Evolutionary conservation across 1,139 yeast genomes (phyloP), one percentile per base, ranked within the genome.

Genomic region (Saccharomyces hybrid): DNA sequence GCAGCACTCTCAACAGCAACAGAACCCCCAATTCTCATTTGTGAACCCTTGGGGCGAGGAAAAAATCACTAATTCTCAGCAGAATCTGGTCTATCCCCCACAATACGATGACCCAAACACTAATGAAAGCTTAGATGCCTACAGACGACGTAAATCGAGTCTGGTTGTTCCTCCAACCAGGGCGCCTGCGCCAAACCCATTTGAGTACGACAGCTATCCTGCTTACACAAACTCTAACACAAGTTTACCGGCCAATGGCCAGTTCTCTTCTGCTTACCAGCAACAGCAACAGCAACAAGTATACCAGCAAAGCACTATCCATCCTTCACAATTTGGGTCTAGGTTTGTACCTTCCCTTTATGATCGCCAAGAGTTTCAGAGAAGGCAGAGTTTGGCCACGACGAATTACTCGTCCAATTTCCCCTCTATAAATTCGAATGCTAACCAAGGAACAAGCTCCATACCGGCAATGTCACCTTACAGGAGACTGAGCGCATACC

Each of bases 121-220:
- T 23, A 31, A 48, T 31, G 20, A 48, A 14, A 41, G 50, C 41
- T 44, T 47, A 20, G 44, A 50, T 31, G 58, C 50, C 14, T 59
- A 46, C 53, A 61, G 63, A 44, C 61, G 72, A 57, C 60, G 70
- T 57, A 64, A 66, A 60, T 62, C 70, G 31, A 61, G 66, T 56
- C 55, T 67, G 52, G 56, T 70, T 51, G 66, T 72, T 48, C 77
- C 81, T 38, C 78, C 78, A 5, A 65, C 75, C n/a, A 71, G 79
- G 67, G 75, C 76, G n/a, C 74, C 78, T 2, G 75, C 75, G 27
- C 79, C 74, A 57, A 75, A 71, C 59, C 75, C 70, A 55, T 64
- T 74, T 46, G 69, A 75, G 38, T 65, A 69, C 50, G 66, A 67
- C 46, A 70, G 68, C 14, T 66, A 65, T 46, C 68, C 64, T 31